Evolutionary conservation across 768 basidiomycete species (phyloP).

Genomic region (Sporobolomyces roseus): DNA sequence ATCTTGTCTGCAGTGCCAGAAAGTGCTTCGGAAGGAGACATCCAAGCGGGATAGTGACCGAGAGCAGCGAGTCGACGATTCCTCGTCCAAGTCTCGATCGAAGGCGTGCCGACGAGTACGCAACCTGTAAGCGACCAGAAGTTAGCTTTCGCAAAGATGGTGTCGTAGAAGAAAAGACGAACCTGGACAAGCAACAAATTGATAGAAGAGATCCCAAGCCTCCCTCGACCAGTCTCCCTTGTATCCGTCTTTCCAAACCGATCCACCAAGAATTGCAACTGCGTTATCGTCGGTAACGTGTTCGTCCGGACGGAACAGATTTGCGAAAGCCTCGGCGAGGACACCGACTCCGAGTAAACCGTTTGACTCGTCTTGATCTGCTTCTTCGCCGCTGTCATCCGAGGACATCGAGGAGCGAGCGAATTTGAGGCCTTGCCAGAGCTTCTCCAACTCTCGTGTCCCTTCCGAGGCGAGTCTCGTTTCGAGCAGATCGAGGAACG

Average conservation of each 20-base stretch:
- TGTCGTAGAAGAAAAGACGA: no score
- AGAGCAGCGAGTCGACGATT: constrained; percentile 39
- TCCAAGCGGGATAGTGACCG: constrained; percentile 33
- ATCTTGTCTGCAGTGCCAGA: constrained; percentile 27
- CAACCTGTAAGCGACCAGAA: no score
- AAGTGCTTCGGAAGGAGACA: constrained; percentile 3
- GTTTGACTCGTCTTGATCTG: background rate
- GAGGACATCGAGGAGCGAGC: background rate
- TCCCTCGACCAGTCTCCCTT: background rate
- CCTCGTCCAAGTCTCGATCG: constrained; percentile 12
- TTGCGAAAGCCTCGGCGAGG: constrained; percentile 16
- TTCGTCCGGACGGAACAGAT: constrained; percentile 15
- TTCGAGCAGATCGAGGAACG: constrained; percentile 34
- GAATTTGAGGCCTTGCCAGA: constrained; percentile 39
- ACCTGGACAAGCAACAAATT: constrained; percentile 31
- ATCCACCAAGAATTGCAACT: constrained; percentile 20
- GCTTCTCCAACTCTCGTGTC: background rate
- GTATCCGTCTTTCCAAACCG: constrained; percentile 10
- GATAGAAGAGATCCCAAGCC: constrained; percentile 39
- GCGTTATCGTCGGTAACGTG: no score
- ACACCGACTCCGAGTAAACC: constrained; percentile 32
- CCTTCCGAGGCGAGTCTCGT: background rate
- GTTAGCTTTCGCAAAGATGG: no score
- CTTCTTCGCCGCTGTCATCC: background rate
- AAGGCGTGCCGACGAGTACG: constrained; percentile 28